These are phyloP conservation scores for Ammopiptanthus mongolicus DNA, from an alignment of 306 rosid genomes.

Conservation along the genomic window DNA sequence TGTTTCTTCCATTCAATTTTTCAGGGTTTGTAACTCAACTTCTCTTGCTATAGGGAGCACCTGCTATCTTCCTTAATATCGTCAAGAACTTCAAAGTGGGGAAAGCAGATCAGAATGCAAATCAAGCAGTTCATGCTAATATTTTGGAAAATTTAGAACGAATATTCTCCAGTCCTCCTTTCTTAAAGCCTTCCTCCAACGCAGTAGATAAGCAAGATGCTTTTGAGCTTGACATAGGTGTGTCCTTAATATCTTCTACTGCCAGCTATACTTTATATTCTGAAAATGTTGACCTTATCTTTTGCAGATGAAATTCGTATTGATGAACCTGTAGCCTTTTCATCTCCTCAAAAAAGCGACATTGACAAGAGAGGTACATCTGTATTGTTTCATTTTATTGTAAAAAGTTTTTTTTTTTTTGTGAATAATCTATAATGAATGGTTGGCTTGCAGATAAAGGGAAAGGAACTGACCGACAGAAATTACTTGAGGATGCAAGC, in stretches of 20 bases:
- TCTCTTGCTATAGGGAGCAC: conserved; percentile 44
- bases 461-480: conserved; percentile 55
- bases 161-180: conserved; percentile 77
- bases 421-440: background rate
- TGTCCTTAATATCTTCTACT: conserved; percentile 21
- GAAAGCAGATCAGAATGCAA: conserved; percentile 28
- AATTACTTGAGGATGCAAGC: conserved; percentile 48
- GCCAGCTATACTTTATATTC: conserved; percentile 8
- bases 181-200: conserved; percentile 56
- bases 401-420: background rate
- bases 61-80: conserved; percentile 40
- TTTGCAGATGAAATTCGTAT: conserved; percentile 64
- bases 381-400: conserved; percentile 18
- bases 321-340: conserved; percentile 44
- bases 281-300: conserved; percentile 19
- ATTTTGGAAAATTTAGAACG: conserved; percentile 42
- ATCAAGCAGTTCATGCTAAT: conserved; percentile 25
- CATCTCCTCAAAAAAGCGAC: conserved; percentile 31
- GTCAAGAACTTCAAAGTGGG: conserved; percentile 40
- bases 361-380: conserved; percentile 53
- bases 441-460: conserved; percentile 43
- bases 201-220: conserved; percentile 33
- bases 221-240: conserved; percentile 63
- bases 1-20: conserved; percentile 7
- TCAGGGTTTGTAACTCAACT: conserved; percentile 16